A percentile compares a stretch with the other conserved stretches of the same genome.
Conservation (phyloP, 2,329 filamentous ascomycete species). For the Fusarium algeriense region DNA sequence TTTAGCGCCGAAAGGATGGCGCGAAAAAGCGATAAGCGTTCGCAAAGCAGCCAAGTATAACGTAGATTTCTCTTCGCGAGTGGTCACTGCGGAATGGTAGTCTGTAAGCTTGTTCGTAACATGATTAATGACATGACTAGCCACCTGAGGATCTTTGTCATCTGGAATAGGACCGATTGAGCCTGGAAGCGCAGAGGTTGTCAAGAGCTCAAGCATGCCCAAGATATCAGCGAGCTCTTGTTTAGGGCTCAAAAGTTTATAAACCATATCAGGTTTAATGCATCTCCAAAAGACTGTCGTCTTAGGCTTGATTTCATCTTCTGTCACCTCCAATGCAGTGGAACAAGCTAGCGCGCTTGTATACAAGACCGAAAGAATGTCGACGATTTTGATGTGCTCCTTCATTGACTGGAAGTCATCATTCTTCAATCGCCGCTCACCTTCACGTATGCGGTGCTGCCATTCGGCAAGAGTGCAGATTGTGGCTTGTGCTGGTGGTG, state of each 20-base stretch:
- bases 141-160: conserved; percentile 59
- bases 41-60: conserved; percentile 63
- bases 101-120: conserved; percentile 74
- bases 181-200: conserved; percentile 71
- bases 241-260: conserved; percentile 75
- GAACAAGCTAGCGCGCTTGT: conserved; percentile 71
- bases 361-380: conserved; percentile 75
- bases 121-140: conserved; percentile 67
- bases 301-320: conserved; percentile 48
- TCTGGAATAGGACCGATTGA: conserved; percentile 75
- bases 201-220: conserved; percentile 73
- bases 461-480: conserved; percentile 70
- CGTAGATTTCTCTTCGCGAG: conserved; percentile 55
- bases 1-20: conserved; percentile 70
- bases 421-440: conserved; percentile 60
- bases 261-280: conserved; percentile 74
- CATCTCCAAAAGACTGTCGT: conserved; percentile 72
- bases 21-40: conserved; percentile 70
- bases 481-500: conserved; percentile 69
- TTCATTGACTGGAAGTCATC: conserved; percentile 55
- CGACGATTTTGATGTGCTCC: conserved; percentile 71
- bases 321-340: conserved; percentile 51
- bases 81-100: conserved; percentile 56
- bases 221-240: conserved; percentile 74
- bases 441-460: conserved; percentile 63